A percentile compares a stretch with the other conserved stretches of the same genome.
phyloP scores from a whole-genome alignment of 495 filamentous ascomycete species.

The Penicillium lividum region DNA sequence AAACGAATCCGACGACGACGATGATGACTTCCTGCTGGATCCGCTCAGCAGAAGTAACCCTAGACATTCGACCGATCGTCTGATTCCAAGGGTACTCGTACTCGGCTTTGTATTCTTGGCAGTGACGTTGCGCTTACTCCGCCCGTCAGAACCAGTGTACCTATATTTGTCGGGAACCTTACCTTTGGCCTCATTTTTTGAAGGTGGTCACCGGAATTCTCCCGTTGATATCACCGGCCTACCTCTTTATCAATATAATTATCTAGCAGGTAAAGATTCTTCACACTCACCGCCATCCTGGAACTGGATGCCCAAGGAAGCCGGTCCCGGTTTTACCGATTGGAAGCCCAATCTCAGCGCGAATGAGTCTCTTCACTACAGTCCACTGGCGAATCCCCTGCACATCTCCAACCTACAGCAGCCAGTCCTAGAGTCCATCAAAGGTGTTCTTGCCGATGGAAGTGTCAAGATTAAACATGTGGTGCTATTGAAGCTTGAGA shows the following conservation, averaged over 20 bases:
- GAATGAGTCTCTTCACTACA: slow-evolving; percentile 33
- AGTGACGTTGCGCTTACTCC: slow-evolving; percentile 27
- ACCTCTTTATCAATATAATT: slow-evolving; percentile 23
- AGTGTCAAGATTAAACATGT: slow-evolving; percentile 51
- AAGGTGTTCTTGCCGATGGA: slow-evolving; percentile 30
- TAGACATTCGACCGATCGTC: neutral
- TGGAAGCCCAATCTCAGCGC: slow-evolving; percentile 12
- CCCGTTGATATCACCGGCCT: slow-evolving; percentile 27
- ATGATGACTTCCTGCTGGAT: slow-evolving; percentile 10
- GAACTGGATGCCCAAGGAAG: slow-evolving; percentile 34
- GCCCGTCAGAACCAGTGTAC: slow-evolving; percentile 34
- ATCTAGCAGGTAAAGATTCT: slow-evolving; percentile 26
- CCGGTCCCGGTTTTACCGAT: slow-evolving; percentile 35
- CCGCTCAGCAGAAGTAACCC: neutral
- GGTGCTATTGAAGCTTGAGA: slow-evolving; percentile 49
- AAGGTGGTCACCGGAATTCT: slow-evolving; percentile 26
- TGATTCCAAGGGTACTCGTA: slow-evolving; percentile 1
- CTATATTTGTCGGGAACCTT: slow-evolving; percentile 36
- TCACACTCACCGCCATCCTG: slow-evolving; percentile 25
- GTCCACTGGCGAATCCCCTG: slow-evolving; percentile 40
- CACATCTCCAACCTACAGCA: slow-evolving; percentile 49
- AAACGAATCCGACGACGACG: slow-evolving; percentile 33
- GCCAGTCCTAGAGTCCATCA: slow-evolving; percentile 37
- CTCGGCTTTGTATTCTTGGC: slow-evolving; percentile 22
- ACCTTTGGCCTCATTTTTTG: slow-evolving; percentile 28